phyloP scores from a whole-genome alignment of 345 rosid species.

The Ceriops decandra region DNA sequence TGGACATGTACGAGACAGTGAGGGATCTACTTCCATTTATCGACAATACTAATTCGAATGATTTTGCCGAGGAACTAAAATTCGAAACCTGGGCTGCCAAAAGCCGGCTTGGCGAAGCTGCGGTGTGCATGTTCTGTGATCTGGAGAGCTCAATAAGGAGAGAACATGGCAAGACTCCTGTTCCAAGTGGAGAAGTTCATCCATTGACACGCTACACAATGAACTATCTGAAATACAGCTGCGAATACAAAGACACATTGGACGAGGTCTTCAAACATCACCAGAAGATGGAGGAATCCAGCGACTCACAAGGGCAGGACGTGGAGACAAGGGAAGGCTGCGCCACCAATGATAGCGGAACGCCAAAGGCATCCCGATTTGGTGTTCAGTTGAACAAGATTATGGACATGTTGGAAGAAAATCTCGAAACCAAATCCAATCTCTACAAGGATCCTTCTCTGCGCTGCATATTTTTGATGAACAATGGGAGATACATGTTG shows the following conservation, averaged over 20 bases:
- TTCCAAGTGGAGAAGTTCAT: conserved; percentile 26
- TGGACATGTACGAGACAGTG: conserved; percentile 23
- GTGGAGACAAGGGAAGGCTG: conserved; percentile 8
- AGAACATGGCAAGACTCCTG: conserved; percentile 18
- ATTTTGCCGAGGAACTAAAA: background rate
- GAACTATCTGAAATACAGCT: conserved; percentile 26
- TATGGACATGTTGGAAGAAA: conserved; percentile 13
- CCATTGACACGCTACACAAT: conserved; percentile 30
- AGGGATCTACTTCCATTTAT: conserved; percentile 8
- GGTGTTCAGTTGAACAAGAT: conserved; percentile 1
- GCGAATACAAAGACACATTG: conserved; percentile 20
- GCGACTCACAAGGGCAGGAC: background rate
- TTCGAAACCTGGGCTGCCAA: conserved; percentile 6
- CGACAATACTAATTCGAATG: background rate
- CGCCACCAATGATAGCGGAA: conserved; percentile 18
- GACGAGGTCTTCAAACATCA: conserved; percentile 19
- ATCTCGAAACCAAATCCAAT: conserved; percentile 6
- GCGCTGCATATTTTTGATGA: background rate
- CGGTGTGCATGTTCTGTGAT: conserved; percentile 18
- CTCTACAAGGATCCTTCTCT: background rate
- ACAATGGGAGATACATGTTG: background rate
- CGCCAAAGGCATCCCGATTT: conserved; percentile 11
- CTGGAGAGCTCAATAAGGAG: conserved; percentile 24
- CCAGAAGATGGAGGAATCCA: background rate
- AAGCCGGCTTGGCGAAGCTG: conserved; percentile 20